Evolutionary conservation across 1,284 basidiomycete genomes (phyloP).

Genomic region (Sporisorium sorghi): DNA sequence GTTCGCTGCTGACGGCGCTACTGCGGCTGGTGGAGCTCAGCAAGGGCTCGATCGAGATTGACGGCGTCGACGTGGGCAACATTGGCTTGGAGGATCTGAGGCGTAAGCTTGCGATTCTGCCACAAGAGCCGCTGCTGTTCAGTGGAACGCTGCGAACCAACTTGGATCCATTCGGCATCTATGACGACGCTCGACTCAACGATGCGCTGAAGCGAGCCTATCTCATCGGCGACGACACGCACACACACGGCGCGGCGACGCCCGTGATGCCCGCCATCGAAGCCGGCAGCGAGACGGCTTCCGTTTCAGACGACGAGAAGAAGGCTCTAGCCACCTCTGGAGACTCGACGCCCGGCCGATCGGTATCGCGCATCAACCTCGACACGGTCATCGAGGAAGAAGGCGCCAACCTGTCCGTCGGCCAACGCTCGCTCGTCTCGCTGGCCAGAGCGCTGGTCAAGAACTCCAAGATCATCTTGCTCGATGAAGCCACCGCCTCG

Average conservation of each 20-base stretch:
- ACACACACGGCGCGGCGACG: constrained; percentile 41
- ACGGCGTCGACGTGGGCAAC: constrained; percentile 74
- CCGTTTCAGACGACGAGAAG: constrained; percentile 40
- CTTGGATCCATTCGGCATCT: constrained; percentile 68
- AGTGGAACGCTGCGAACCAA: constrained; percentile 70
- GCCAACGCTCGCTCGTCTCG: constrained; percentile 69
- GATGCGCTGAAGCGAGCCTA: constrained; percentile 69
- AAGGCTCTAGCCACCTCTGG: constrained; percentile 21
- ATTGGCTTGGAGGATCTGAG: constrained; percentile 72
- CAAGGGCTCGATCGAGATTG: constrained; percentile 78
- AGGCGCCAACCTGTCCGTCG: constrained; percentile 67
- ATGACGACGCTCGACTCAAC: constrained; percentile 68
- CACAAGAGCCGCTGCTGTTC: constrained; percentile 70
- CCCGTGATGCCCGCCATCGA: constrained; percentile 29
- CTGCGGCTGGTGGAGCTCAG: constrained; percentile 79
- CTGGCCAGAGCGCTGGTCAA: constrained; percentile 69
- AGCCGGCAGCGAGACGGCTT: constrained; percentile 22
- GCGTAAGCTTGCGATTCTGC: constrained; percentile 57
- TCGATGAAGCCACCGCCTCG: constrained; percentile 82
- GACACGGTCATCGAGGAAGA: constrained; percentile 67
- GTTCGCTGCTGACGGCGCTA: constrained; percentile 78
- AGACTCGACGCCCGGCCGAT: constrained; percentile 23
- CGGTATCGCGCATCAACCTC: constrained; percentile 61
- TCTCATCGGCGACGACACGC: constrained; percentile 58
- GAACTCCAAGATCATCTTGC: constrained; percentile 56